These are phyloP conservation scores for Colletotrichum sp. DNA, from an alignment of 2,329 filamentous ascomycete species.

Conservation along the genomic window DNA sequence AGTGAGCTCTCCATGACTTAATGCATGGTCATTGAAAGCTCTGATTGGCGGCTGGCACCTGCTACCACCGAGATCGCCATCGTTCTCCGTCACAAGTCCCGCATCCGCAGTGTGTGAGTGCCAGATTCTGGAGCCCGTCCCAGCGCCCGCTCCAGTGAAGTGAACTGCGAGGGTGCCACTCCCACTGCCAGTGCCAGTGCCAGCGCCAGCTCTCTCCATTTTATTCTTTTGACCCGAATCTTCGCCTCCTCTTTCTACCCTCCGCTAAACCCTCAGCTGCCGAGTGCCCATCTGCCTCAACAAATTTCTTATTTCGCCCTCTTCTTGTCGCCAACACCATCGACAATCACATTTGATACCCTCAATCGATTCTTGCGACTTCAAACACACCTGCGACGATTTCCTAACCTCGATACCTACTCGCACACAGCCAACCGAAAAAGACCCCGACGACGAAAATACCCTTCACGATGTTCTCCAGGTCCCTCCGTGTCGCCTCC, in stretches of 20 bases:
- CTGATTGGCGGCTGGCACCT: slow-evolving; percentile 10
- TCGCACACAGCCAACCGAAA: not conserved
- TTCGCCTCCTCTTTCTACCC: slow-evolving; percentile 13
- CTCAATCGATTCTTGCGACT: not conserved
- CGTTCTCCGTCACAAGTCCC: slow-evolving; percentile 23
- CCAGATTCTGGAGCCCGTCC: not conserved
- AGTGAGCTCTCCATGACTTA: slow-evolving; percentile 13
- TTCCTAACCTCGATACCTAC: not conserved
- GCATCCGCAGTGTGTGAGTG: not conserved
- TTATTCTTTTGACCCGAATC: not conserved
- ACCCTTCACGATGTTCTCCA: slow-evolving; percentile 46
- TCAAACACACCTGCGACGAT: slow-evolving; percentile 1
- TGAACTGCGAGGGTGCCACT: not conserved
- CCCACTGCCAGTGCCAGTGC: not conserved
- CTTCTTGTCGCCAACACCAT: slow-evolving; percentile 12
- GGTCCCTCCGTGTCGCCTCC: slow-evolving; percentile 48
- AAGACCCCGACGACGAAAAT: not conserved
- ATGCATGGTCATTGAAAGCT: slow-evolving; percentile 17
- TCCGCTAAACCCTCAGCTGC: not conserved
- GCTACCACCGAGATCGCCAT: slow-evolving; percentile 24
- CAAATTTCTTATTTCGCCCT: slow-evolving; percentile 2
- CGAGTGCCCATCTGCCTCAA: not conserved
- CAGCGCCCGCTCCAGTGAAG: not conserved
- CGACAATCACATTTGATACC: not conserved
- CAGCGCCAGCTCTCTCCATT: not conserved